Base-by-base conservation (phyloP, 495 filamentous ascomycete species). In the Tuber aestivum region DNA sequence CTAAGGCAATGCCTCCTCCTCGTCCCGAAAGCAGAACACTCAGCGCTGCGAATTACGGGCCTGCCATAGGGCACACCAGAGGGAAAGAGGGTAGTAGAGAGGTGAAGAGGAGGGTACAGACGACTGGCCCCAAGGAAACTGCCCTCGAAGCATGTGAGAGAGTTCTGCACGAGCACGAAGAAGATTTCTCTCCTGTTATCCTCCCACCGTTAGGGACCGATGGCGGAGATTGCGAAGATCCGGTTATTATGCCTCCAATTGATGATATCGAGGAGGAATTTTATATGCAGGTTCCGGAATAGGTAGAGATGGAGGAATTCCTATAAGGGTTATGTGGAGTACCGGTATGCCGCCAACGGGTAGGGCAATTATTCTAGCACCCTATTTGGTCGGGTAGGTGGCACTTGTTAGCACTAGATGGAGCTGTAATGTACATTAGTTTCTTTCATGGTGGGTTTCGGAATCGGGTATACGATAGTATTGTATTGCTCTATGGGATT, bases 101-200 rank as follows among this genome's bases (percentile, higher is more conserved):
- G 3, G 71, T 79, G 20, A 82, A 75, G 73, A 74, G 75, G 40
- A 41, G 75, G 40, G 40, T 68, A 7, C n/a, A 76, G 6, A 45
- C 65, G 35, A 45, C 72, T 10, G 73, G 75, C 14, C 75, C 71
- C 69, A 70, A 75, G n/a, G 81, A 82, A 37, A 80, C 72, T 6
- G 77, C 81, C 16, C 35, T 82, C 6, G 81, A 82, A 40, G 72
- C 76, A 21, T 77, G 81, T 14, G 77, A 82, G 72, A 80, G 80
- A 41, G 74, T 82, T 70, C 56, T 81, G 42, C 74, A 73, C 50
- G 80, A 79, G 68, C 76, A 82, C 32, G 79, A 82, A 14, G 72
- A 79, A 16, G 14, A 65, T 42, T 76, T 76, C 38, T 74, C 72
- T 32, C 4, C 56, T 32, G 9, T 35, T 14, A 65, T 32, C 12